Evolutionary conservation across 768 basidiomycete genomes (phyloP).

Genomic region (Pisolithus orientalis): DNA sequence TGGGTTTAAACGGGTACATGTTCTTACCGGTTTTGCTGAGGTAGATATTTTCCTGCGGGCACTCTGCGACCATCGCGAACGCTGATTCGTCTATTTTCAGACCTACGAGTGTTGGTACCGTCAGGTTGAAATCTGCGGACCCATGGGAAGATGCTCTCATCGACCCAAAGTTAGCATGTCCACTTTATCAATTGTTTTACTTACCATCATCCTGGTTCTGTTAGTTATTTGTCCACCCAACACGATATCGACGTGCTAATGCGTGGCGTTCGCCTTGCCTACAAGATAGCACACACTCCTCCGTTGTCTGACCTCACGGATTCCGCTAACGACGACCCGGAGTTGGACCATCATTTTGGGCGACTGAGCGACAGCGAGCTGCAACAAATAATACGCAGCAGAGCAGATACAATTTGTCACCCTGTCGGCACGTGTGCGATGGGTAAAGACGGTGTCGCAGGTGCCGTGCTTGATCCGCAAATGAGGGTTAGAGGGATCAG

Average conservation of each 20-base stretch:
- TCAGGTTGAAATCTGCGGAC: constrained; percentile 35
- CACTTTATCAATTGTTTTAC: neutral
- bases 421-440: constrained; percentile 34
- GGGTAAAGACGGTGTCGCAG: constrained; percentile 32
- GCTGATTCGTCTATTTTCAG: constrained; percentile 14
- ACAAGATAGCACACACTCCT: constrained; percentile 31
- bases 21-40: constrained; percentile 18
- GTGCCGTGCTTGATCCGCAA: constrained; percentile 38
- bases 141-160: constrained; percentile 38
- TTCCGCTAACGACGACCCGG: constrained; percentile 18
- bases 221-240: constrained; percentile 36
- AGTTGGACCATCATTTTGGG: constrained; percentile 34
- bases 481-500: constrained; percentile 38
- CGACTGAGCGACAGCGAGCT: constrained; percentile 29
- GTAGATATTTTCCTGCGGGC: constrained; percentile 6
- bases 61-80: neutral
- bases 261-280: constrained; percentile 34
- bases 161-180: constrained; percentile 34
- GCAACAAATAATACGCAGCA: constrained; percentile 25
- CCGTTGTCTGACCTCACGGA: constrained; percentile 35
- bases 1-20: constrained; percentile 15
- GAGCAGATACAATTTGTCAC: constrained; percentile 38
- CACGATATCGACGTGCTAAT: constrained; percentile 36
- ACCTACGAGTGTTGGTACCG: constrained; percentile 38
- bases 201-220: neutral